Evolutionary conservation across 2,329 filamentous ascomycete genomes (phyloP).

Genomic region (Talaromyces atroroseus): DNA sequence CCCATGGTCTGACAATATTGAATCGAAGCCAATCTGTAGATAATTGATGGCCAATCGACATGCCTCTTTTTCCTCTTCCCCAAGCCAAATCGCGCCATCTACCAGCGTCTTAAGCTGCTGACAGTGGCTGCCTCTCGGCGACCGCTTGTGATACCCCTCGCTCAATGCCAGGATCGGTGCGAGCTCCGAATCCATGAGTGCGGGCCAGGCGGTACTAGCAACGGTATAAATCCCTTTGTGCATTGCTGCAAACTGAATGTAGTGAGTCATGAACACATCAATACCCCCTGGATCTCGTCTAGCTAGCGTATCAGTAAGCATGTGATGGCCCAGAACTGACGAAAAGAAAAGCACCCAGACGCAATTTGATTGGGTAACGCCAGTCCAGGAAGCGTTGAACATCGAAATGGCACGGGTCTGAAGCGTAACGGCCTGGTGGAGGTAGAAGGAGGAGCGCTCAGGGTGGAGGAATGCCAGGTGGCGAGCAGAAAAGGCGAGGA

Average conservation of each 20-base stretch:
- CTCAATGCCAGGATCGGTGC: slow-evolving; percentile 4
- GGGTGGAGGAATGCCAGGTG: slow-evolving; percentile 5
- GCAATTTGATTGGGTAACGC: slow-evolving; percentile 7
- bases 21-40: slow-evolving; percentile 10
- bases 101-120: slow-evolving; percentile 3
- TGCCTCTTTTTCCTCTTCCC: slow-evolving; percentile 8
- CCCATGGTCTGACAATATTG: slow-evolving; percentile 3
- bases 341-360: slow-evolving; percentile 7
- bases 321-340: slow-evolving; percentile 5
- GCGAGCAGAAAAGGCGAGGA: slow-evolving; percentile 8
- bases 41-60: slow-evolving; percentile 4
- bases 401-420: slow-evolving; percentile 10
- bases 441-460: not conserved
- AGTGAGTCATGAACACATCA: not conserved
- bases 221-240: slow-evolving; percentile 9
- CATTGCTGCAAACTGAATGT: slow-evolving; percentile 8
- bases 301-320: slow-evolving; percentile 7
- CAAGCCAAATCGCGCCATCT: not conserved
- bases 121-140: slow-evolving; percentile 4
- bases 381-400: slow-evolving; percentile 8
- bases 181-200: slow-evolving; percentile 8
- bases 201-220: slow-evolving; percentile 6
- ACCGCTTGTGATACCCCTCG: not conserved
- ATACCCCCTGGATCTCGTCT: slow-evolving; percentile 2
- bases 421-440: slow-evolving; percentile 5